Evolutionary conservation across 345 rosid species (phyloP).

Genomic region (Kernera saxatilis): DNA sequence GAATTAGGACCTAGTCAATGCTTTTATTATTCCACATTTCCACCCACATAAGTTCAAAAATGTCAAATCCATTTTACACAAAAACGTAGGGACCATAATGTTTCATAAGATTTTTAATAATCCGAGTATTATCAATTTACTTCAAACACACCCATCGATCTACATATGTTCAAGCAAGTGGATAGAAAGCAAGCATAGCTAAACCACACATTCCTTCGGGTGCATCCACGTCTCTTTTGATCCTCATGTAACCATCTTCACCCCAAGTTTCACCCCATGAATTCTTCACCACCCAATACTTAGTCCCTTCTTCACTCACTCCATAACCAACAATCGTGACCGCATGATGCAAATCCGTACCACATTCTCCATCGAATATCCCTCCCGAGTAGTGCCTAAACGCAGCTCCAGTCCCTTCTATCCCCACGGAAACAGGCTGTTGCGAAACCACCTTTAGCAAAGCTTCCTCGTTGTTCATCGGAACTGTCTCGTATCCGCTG

Average conservation of each 20-base stretch:
- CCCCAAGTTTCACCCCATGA: conserved; percentile 57
- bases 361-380: conserved; percentile 36
- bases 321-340: conserved; percentile 48
- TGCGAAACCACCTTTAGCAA: conserved; percentile 7
- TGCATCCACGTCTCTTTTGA: conserved; percentile 32
- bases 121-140: background rate
- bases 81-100: background rate
- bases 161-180: conserved; percentile 20
- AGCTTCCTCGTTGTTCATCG: conserved; percentile 6
- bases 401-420: conserved; percentile 19
- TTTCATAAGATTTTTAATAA: background rate
- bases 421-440: conserved; percentile 45
- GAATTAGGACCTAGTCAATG: no score
- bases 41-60: background rate
- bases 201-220: conserved; percentile 43
- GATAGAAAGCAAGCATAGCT: conserved; percentile 40
- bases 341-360: conserved; percentile 35
- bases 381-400: conserved; percentile 37
- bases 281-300: conserved; percentile 50
- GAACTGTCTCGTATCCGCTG: conserved; percentile 19
- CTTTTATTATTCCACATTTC: background rate
- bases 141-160: background rate
- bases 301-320: conserved; percentile 15
- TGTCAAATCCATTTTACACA: background rate
- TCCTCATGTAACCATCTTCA: conserved; percentile 45